Percentiles rank a stretch among this genome's conserved stretches.
Conservation (phyloP, 495 filamentous ascomycete genomes). For the Letharia lupina region DNA sequence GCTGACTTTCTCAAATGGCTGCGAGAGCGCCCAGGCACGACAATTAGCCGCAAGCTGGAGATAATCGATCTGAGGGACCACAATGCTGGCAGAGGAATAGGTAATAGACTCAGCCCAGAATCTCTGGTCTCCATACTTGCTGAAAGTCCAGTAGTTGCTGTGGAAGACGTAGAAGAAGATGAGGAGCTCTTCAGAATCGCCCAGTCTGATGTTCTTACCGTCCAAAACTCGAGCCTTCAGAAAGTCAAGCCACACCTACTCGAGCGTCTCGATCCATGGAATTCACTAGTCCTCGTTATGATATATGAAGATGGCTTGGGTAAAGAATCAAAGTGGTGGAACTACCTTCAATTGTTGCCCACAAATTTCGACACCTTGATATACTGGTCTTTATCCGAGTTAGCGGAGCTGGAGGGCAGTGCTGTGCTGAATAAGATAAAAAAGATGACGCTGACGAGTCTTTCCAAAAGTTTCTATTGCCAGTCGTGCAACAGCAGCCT, state of each 20-base stretch:
- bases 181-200: slow-evolving; percentile 60
- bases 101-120: slow-evolving; percentile 29
- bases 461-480: slow-evolving; percentile 55
- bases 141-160: slow-evolving; percentile 41
- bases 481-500: slow-evolving; percentile 44
- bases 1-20: slow-evolving; percentile 50
- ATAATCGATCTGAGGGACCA: slow-evolving; percentile 45
- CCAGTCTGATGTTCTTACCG: slow-evolving; percentile 45
- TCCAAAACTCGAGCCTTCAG: slow-evolving; percentile 43
- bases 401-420: slow-evolving; percentile 67
- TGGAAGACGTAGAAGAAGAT: slow-evolving; percentile 47
- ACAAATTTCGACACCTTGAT: slow-evolving; percentile 76
- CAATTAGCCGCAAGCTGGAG: slow-evolving; percentile 46
- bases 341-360: slow-evolving; percentile 77
- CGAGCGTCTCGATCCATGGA: slow-evolving; percentile 43
- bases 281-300: slow-evolving; percentile 68
- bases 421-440: slow-evolving; percentile 72
- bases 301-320: slow-evolving; percentile 65
- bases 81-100: slow-evolving; percentile 51
- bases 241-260: slow-evolving; percentile 38
- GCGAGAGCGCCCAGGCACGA: slow-evolving; percentile 39
- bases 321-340: slow-evolving; percentile 58
- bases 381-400: slow-evolving; percentile 73
- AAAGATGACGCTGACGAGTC: slow-evolving; percentile 60
- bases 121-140: background rate